A percentile compares a stretch with the other conserved stretches of the same genome.
These are phyloP conservation scores for Kandelia obovata DNA, from an alignment of 345 rosid genomes.

Conservation along the genomic window DNA sequence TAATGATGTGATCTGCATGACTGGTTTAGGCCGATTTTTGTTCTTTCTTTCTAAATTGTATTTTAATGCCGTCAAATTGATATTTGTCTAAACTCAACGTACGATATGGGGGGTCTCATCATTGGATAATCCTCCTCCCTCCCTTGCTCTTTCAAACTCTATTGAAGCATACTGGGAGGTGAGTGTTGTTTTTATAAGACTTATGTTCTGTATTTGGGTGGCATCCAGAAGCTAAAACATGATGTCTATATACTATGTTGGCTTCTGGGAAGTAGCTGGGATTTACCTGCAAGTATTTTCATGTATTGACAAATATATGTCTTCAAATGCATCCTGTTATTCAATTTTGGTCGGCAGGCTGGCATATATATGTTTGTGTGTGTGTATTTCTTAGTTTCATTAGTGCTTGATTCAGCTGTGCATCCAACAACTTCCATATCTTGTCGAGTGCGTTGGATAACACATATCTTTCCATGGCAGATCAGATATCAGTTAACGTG, in stretches of 20 bases:
- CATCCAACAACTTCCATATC: background rate
- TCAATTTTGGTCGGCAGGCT: background rate
- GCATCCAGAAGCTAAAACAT: too few species aligned
- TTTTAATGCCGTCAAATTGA: too few species aligned
- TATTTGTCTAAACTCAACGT: too few species aligned
- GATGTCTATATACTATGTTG: too few species aligned
- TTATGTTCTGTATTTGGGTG: too few species aligned
- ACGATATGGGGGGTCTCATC: too few species aligned
- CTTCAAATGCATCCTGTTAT: background rate
- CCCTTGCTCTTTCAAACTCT: too few species aligned
- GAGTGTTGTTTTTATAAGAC: too few species aligned
- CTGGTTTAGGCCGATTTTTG: constrained; percentile 8
- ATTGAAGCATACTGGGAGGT: too few species aligned
- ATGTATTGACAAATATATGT: background rate
- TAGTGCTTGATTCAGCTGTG: background rate
- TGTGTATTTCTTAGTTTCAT: background rate
- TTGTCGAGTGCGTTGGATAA: background rate
- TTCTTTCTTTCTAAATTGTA: background rate
- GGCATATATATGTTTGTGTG: background rate
- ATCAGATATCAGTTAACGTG: background rate
- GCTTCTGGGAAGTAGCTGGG: too few species aligned
- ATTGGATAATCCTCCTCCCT: too few species aligned
- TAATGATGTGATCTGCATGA: background rate
- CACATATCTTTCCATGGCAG: background rate
- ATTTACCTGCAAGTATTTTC: too few species aligned